These are phyloP conservation scores for Climacium dendroides DNA, from an alignment of 225 moss, liverwort and hornwort genomes.

Conservation along the genomic window DNA sequence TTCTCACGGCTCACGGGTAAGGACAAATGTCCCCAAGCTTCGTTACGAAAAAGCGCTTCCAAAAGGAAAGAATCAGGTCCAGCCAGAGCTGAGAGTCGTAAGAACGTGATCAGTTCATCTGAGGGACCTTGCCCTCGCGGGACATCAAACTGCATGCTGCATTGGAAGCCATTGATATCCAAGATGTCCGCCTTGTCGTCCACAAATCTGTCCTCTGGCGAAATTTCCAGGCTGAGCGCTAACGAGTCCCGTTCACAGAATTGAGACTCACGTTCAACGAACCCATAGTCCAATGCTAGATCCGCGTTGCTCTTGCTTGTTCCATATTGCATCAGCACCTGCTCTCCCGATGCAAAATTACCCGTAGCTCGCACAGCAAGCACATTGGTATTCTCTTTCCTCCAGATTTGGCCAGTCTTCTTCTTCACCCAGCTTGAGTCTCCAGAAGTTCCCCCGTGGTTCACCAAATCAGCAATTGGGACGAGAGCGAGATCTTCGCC, in stretches of 20 bases:
- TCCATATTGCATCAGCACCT: conserved; percentile 83
- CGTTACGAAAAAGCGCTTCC: conserved; percentile 85
- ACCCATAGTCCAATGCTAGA: conserved; percentile 82
- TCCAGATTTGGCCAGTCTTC: conserved; percentile 31
- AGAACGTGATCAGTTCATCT: conserved; percentile 73
- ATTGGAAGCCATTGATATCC: conserved; percentile 55
- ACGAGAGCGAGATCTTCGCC: conserved; percentile 81
- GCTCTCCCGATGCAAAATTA: conserved; percentile 36
- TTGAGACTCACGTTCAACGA: conserved; percentile 50
- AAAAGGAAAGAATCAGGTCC: conserved; percentile 85
- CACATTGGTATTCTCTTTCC: conserved; percentile 7
- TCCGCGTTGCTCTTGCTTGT: conserved; percentile 74
- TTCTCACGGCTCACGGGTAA: conserved; percentile 83
- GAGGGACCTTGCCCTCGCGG: conserved; percentile 61
- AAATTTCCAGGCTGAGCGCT: conserved; percentile 68
- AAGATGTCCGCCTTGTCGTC: conserved; percentile 87
- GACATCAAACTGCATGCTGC: conserved; percentile 66
- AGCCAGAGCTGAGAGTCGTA: conserved; percentile 76
- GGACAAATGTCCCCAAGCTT: conserved; percentile 74
- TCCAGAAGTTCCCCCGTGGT: conserved; percentile 40
- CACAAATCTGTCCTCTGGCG: conserved; percentile 61
- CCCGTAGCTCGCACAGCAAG: conserved; percentile 44
- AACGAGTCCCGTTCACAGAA: conserved; percentile 51
- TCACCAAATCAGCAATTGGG: conserved; percentile 82
- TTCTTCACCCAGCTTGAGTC: conserved; percentile 53